Evolutionary conservation across 208 protist species (phyloP).

Genomic region (Hexamita inflata): DNA sequence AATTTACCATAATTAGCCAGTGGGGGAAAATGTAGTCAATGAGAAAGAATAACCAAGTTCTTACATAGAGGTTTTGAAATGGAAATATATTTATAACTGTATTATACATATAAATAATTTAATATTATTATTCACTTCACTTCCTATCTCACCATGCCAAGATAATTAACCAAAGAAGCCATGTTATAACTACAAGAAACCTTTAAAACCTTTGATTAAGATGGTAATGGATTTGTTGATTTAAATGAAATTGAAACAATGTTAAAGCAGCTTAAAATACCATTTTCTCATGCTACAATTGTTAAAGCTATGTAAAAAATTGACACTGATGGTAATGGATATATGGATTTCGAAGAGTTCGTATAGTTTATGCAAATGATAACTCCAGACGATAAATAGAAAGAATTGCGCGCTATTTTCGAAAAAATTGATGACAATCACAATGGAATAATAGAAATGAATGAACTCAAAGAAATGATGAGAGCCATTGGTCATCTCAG

Average conservation of each 20-base stretch:
- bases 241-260: neutral
- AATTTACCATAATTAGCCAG: conserved; percentile 15
- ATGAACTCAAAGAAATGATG: neutral
- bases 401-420: neutral
- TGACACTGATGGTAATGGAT: neutral
- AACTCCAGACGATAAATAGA: neutral
- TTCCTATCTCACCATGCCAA: too few relatives aligned
- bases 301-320: neutral
- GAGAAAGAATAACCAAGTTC: conserved; percentile 21
- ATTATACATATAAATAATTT: too few relatives aligned
- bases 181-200: neutral
- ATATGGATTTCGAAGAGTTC: neutral
- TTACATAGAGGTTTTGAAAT: conserved; percentile 3
- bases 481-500: neutral
- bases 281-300: neutral
- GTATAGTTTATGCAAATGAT: neutral
- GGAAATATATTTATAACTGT: neutral
- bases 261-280: neutral
- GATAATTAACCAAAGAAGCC: too few relatives aligned
- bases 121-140: too few relatives aligned
- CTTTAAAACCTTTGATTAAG: neutral
- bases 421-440: neutral
- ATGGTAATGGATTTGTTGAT: neutral
- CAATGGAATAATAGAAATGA: neutral
- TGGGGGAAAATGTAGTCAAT: conserved; percentile 22